phyloP scores from a whole-genome alignment of 2,329 filamentous ascomycete genomes.

The Penicillium hordei region DNA sequence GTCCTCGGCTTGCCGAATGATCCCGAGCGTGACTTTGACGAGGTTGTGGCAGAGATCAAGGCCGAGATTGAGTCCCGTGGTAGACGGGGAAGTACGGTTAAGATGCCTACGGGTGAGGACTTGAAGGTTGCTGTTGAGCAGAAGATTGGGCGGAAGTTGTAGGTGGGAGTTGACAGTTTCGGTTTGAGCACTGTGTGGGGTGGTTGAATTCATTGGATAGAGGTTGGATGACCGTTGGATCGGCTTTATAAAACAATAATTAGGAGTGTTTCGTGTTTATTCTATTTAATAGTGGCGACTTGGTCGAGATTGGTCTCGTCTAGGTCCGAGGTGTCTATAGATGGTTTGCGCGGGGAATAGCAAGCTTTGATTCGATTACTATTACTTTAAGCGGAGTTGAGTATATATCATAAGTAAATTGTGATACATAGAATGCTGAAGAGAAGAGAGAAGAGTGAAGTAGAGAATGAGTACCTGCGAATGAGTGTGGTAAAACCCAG shows the following conservation, averaged over 20 bases:
- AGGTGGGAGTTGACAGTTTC: not conserved
- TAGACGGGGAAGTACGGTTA: slow-evolving; percentile 47
- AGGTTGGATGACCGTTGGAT: not conserved
- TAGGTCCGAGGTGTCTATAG: not conserved
- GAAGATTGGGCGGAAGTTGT: slow-evolving; percentile 51
- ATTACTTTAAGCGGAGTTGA: not conserved
- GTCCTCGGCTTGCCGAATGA: slow-evolving; percentile 78
- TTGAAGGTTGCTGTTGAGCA: slow-evolving; percentile 54
- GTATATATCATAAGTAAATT: not conserved
- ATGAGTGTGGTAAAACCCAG: too few relatives aligned
- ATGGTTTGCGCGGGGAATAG: not conserved
- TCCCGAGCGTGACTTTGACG: slow-evolving; percentile 70
- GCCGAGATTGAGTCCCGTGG: slow-evolving; percentile 66
- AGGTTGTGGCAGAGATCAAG: slow-evolving; percentile 73
- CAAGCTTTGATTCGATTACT: not conserved
- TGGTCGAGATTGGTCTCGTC: not conserved
- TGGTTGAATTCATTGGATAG: not conserved
- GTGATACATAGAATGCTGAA: not conserved
- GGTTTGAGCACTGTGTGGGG: not conserved
- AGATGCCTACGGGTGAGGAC: slow-evolving; percentile 50
- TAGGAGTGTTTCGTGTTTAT: not conserved
- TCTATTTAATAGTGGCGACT: not conserved
- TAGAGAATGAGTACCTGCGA: too few relatives aligned
- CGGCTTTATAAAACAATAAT: not conserved
- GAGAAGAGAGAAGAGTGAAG: not conserved